Evolutionary conservation across 225 moss, liverwort and hornwort species (phyloP), one percentile per base, ranked within the genome.

Genomic region (Climacium dendroides): DNA sequence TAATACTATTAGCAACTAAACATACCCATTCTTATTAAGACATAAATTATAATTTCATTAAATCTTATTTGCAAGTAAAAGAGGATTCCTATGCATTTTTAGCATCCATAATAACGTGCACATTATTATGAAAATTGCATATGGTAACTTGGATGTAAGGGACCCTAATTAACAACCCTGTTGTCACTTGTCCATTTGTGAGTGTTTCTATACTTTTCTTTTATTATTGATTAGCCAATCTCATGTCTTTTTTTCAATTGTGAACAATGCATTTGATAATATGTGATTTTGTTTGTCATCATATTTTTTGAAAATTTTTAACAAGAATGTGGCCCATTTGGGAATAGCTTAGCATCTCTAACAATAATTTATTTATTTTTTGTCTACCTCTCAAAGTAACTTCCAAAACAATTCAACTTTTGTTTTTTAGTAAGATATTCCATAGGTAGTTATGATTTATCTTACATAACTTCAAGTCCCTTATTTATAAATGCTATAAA

Each of bases 201-300:
- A 48, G 12, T 30, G 2, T 48, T 48, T 73, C 6, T 29, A 28
- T 4, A 48, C 19, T 30, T 30, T 48, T 73, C 19, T 48, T 19
- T 47, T 48, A 48, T 32, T 19, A 32, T 19, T 6, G 3, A 11
- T 74, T 19, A 30, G 19, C 7, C 47, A 73, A 73, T 30, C 1
- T 30, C 0, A 0, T 73, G 1, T 47, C 11, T 2, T 3, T 70
- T 45, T 25, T 45, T 30, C 0, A 10, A 0, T 16, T 26, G 10
- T 5, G 3, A 43, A 24, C 2, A 45, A 0, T 72, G 18, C 29
- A 72, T 17, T n/a, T 29, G 10, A 29, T 45, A 43, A 6, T 16
- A 45, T 17, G 3, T 29, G 17, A 72, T 2, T 45, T 0, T 2
- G 1, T 29, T 45, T 29, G 6, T 17, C 2, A 26, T 43, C 1